These are phyloP conservation scores for Starmerella sirachaensis DNA, from an alignment of 805 yeast genomes.

Conservation along the genomic window DNA sequence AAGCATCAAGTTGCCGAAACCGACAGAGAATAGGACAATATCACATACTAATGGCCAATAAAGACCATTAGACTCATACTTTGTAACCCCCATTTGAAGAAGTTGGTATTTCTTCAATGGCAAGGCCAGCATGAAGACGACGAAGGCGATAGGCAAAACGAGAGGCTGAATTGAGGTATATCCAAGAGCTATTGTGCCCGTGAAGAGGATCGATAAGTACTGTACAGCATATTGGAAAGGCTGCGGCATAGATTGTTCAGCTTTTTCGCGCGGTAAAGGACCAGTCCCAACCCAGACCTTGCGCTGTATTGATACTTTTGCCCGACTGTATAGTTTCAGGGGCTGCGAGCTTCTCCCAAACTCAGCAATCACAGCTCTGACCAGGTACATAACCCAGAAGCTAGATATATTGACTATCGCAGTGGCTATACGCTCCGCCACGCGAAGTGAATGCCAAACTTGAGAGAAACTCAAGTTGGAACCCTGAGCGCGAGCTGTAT, in stretches of 20 bases:
- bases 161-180: slow-evolving; percentile 32
- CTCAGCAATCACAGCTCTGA: slow-evolving; percentile 27
- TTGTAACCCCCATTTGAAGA: slow-evolving; percentile 29
- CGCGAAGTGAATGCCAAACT: slow-evolving; percentile 24
- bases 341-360: slow-evolving; percentile 27
- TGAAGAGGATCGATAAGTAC: slow-evolving; percentile 28
- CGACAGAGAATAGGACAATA: slow-evolving; percentile 27
- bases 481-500: slow-evolving; percentile 6
- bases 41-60: slow-evolving; percentile 30
- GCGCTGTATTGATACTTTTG: slow-evolving; percentile 4
- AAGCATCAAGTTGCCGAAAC: slow-evolving; percentile 30
- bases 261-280: slow-evolving; percentile 28
- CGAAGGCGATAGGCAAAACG: slow-evolving; percentile 26
- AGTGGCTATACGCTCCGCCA: slow-evolving; percentile 28
- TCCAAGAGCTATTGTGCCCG: slow-evolving; percentile 29
- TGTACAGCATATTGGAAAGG: slow-evolving; percentile 27
- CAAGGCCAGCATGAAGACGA: slow-evolving; percentile 26
- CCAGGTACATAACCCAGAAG: slow-evolving; percentile 33
- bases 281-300: too few species aligned
- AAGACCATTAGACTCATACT: slow-evolving; percentile 30
- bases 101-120: slow-evolving; percentile 29
- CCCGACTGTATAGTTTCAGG: slow-evolving; percentile 21
- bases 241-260: slow-evolving; percentile 28
- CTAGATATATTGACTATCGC: slow-evolving; percentile 31
- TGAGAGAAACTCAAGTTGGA: slow-evolving; percentile 19